Evolutionary conservation across 495 filamentous ascomycete species (phyloP), one percentile per base, ranked within the genome.

Genomic region (Neurospora sp.): DNA sequence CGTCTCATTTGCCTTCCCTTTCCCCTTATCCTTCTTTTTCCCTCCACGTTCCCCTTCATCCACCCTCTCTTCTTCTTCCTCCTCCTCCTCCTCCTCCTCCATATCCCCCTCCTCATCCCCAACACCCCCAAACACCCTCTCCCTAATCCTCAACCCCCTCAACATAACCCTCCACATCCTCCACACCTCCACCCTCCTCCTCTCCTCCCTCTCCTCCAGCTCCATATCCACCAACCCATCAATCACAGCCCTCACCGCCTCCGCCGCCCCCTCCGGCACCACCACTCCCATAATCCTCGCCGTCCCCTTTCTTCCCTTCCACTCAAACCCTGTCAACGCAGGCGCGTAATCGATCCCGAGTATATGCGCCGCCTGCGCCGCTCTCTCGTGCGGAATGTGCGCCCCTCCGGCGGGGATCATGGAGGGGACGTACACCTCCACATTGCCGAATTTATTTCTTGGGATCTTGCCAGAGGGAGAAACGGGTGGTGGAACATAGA

Each of bases 271-370:
- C 27, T 71, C 76, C 1, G 94, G 90, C 37, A 97, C 89, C 9
- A 98, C 88, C 18, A 91, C 88, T 0, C 96, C 96, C 7, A 86
- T 84, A 18, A 93, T 77, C 16, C 96, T 86, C 10, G 95, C 93
- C 5, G 93, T 97, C 9, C 93, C 94, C 69, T 90, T 88, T 8
- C 93, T 86, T 16, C 93, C 93, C 79, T 86, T 89, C 78, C 97
- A 98, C 39, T 91, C 85, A 78, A 98, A 99, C 0, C 94, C 94
- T 2, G 92, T 96, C 14, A 99, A 89, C 18, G 96, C 96, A 53
- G 93, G 91, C 39, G 92, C 92, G 75, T 90, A 96, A 81, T 98
- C 95, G 41, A 98, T 85, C 0, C 92, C 91, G 4, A 98, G 77
- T 8, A 96, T 83, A 70, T 86, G 88, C 27, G 93, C 93, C 1